Evolutionary conservation across 2,329 filamentous ascomycete species (phyloP).

Genomic region (Calonectria honghensis): DNA sequence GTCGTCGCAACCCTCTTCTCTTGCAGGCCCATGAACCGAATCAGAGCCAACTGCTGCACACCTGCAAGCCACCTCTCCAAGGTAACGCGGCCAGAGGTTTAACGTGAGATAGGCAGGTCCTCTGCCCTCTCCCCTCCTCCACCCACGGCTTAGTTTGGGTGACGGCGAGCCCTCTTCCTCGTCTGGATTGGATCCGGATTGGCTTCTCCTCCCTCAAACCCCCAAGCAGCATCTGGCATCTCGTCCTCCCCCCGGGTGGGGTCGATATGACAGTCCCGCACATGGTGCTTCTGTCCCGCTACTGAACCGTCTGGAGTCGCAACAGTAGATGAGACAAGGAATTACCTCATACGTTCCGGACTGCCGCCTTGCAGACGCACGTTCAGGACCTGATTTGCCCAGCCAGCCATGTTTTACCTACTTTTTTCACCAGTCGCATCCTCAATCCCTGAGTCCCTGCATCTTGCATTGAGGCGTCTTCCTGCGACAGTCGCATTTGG

Average conservation of each 20-base stretch:
- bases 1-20: constrained; percentile 45
- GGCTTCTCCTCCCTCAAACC: background rate
- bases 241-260: constrained; percentile 18
- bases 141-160: constrained; percentile 21
- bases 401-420: constrained; percentile 25
- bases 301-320: constrained; percentile 24
- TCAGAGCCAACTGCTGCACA: constrained; percentile 49
- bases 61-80: constrained; percentile 48
- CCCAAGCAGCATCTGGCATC: constrained; percentile 29
- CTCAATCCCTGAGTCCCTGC: constrained; percentile 47
- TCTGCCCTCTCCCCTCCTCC: constrained; percentile 28
- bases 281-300: constrained; percentile 11
- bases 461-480: constrained; percentile 37
- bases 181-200: constrained; percentile 4
- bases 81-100: constrained; percentile 42
- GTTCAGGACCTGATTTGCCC: constrained; percentile 44
- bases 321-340: constrained; percentile 46
- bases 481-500: constrained; percentile 31
- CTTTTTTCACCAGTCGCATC: constrained; percentile 42
- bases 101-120: constrained; percentile 47
- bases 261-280: constrained; percentile 31
- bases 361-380: constrained; percentile 42
- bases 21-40: constrained; percentile 50
- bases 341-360: constrained; percentile 49
- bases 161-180: constrained; percentile 21